Percentiles rank a stretch among this genome's conserved stretches.
Conservation (phyloP, 2,329 filamentous ascomycete genomes). For the Botrytis galanthina region DNA sequence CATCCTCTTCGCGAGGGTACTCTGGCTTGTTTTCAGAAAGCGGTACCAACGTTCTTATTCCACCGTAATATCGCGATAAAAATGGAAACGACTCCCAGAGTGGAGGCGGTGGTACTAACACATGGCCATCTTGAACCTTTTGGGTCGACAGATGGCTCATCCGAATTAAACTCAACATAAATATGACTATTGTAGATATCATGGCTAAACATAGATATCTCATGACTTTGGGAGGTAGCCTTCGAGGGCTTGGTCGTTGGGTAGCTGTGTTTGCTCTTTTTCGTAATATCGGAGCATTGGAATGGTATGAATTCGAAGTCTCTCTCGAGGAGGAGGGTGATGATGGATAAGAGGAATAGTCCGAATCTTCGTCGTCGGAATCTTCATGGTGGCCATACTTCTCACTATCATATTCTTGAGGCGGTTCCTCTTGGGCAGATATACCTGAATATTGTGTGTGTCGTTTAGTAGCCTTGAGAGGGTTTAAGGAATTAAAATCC, state of each 20-base stretch:
- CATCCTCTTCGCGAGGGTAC: slow-evolving; percentile 69
- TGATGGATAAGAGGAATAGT: slow-evolving; percentile 40
- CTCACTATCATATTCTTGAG: slow-evolving; percentile 32
- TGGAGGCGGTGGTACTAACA: slow-evolving; percentile 58
- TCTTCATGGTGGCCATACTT: slow-evolving; percentile 38
- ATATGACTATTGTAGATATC: slow-evolving; percentile 66
- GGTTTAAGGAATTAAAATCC: slow-evolving; percentile 48
- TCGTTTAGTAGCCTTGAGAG: slow-evolving; percentile 40
- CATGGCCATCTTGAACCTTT: slow-evolving; percentile 56
- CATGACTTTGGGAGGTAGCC: slow-evolving; percentile 67
- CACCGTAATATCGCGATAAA: slow-evolving; percentile 85
- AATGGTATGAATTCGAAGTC: slow-evolving; percentile 36
- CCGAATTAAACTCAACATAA: slow-evolving; percentile 72
- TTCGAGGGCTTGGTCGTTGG: slow-evolving; percentile 27
- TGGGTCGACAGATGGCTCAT: slow-evolving; percentile 70
- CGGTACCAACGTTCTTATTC: slow-evolving; percentile 69
- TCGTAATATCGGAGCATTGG: slow-evolving; percentile 36
- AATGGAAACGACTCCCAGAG: slow-evolving; percentile 86
- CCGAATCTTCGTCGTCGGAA: slow-evolving; percentile 47
- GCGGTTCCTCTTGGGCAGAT: slow-evolving; percentile 19
- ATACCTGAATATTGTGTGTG: slow-evolving; percentile 31
- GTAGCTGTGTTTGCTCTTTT: slow-evolving; percentile 29
- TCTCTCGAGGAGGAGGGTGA: slow-evolving; percentile 36
- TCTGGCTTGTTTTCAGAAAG: slow-evolving; percentile 70
- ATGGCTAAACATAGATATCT: slow-evolving; percentile 75